Evolutionary conservation across 495 filamentous ascomycete genomes (phyloP).

Genomic region (Aspergillus asperescens): DNA sequence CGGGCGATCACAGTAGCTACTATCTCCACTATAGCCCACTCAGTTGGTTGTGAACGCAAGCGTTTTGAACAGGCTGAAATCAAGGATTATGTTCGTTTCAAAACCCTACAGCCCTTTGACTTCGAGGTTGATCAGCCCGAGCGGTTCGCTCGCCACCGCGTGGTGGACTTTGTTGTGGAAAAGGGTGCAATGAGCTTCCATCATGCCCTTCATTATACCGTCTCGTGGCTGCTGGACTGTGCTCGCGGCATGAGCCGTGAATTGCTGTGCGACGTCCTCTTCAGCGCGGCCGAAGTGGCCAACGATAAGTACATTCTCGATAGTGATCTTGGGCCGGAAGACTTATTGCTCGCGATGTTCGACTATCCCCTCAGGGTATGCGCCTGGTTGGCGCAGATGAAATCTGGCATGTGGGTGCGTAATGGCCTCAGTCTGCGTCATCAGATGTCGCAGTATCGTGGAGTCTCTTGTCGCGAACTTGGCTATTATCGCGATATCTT

Average conservation of each 20-base stretch:
- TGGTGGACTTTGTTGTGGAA: slow-evolving; percentile 84
- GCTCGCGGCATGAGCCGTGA: slow-evolving; percentile 68
- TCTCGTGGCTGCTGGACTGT: slow-evolving; percentile 95
- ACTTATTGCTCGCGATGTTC: slow-evolving; percentile 80
- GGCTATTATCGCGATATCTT: slow-evolving; percentile 94
- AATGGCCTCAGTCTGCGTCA: slow-evolving; percentile 94
- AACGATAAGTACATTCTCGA: slow-evolving; percentile 29
- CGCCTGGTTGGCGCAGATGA: slow-evolving; percentile 96
- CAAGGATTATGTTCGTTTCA: slow-evolving; percentile 76
- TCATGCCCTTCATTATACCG: slow-evolving; percentile 89
- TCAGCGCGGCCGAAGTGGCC: slow-evolving; percentile 46
- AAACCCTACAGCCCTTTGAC: slow-evolving; percentile 67
- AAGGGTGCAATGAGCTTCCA: slow-evolving; percentile 94
- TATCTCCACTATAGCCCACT: slow-evolving; percentile 74
- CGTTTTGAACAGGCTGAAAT: slow-evolving; percentile 86
- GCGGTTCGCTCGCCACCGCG: slow-evolving; percentile 43
- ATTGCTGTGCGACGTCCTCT: slow-evolving; percentile 58
- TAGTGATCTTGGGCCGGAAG: slow-evolving; percentile 48
- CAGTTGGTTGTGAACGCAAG: slow-evolving; percentile 79
- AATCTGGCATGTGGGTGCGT: slow-evolving; percentile 95
- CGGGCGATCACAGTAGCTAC: slow-evolving; percentile 72
- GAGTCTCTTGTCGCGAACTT: slow-evolving; percentile 80
- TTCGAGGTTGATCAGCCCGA: slow-evolving; percentile 59
- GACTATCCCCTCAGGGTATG: slow-evolving; percentile 91
- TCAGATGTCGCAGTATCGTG: slow-evolving; percentile 87